Evolutionary conservation across 768 basidiomycete genomes (phyloP), one percentile per base, ranked within the genome.

Genomic region (Calocera viscosa): DNA sequence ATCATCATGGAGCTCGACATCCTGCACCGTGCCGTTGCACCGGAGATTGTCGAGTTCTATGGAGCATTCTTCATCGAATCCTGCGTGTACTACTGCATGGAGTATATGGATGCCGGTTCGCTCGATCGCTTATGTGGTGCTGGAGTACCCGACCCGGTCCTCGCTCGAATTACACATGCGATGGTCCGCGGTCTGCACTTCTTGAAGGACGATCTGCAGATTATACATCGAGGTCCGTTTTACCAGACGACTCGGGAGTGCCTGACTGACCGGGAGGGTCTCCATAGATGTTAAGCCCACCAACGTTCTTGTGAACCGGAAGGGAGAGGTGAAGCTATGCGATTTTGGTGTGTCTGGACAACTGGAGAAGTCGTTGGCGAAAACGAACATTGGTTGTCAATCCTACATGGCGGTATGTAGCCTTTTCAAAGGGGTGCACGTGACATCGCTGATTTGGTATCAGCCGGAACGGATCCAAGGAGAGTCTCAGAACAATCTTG

Each of bases 41-140:
- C 89, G 1, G 86, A 91, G 73, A 98, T 98, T 70, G 91, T 99
- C 72, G 96, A 98, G 69, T 99, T 99, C 72, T 98, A 95, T 74
- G 96, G 96, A 49, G 96, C 96, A 2, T 99, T 99, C 80, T 97
- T 96, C 77, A 94, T 96, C 77, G 96, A 99, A 75, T 91, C 91
- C n/a, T 99, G 95, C 76, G 96, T 99, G 26, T 97, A 99, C 78
- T 97, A 96, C 76, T 98, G 94, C 77, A 98, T 98, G 94, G 96
- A 99, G 80, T 91, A 88, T 78, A 99, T 99, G 96, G 95, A 99
- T 75, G 94, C 94, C 12, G 94, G 94, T n/a, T 90, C 87, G 41
- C 82, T 99, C 60, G 96, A 97, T 75, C 90, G 88, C 70, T 81
- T 98, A 30, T 77, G 81, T 69, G 76, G 80, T 24, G 74, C 19